Base-by-base conservation (phyloP, 345 rosid species). In the Cardiospermum halicacabum region DNA sequence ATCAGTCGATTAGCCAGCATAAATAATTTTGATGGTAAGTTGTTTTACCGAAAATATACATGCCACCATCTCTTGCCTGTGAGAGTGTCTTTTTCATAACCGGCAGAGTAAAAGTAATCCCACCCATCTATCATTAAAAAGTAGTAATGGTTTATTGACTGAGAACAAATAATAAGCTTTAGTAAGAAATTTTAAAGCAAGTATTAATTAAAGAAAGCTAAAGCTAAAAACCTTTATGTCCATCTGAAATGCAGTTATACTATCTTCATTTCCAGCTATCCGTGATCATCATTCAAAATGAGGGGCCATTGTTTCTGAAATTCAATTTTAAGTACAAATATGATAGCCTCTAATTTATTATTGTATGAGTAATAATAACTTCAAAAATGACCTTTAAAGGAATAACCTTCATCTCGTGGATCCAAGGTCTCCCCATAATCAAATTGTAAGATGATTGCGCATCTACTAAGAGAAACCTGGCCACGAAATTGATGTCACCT, bases 211-310 rank as follows among this genome's bases (percentile, higher is more conserved):
- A 62, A 13, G n/a, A 62, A 50, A 30, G 24, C 19, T 43, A 54
- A 66, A 43, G 68, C 59, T 61, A 32, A 53, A 51, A 51, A 94
- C 99, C 97, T 94, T 94, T 71, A 94, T 85, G 81, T 94, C 99
- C 99, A 94, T 84, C 85, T 94, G 99, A 83, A 94, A 94, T 67
- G 99, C 99, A 34, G 97, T 91, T 60, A 94, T 70, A 22, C 93
- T 91, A 78, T 85, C 87, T 80, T 89, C 96, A 78, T 80, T 91
- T 75, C 99, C 99, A 80, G 99, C 96, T 72, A 94, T 96, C 99
- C 91, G 75, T 37, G 62, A 77, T 32, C 61, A 69, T 21, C 56
- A 73, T 56, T 48, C 39, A 72, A 42, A 57, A 50, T 16, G 73
- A 75, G 56, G 45, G 36, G 42, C 62, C 16, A 32, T 2, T 19